These are phyloP conservation scores for Selaginella tamariscina DNA, from an alignment of 75 land plant genomes.

Conservation along the genomic window DNA sequence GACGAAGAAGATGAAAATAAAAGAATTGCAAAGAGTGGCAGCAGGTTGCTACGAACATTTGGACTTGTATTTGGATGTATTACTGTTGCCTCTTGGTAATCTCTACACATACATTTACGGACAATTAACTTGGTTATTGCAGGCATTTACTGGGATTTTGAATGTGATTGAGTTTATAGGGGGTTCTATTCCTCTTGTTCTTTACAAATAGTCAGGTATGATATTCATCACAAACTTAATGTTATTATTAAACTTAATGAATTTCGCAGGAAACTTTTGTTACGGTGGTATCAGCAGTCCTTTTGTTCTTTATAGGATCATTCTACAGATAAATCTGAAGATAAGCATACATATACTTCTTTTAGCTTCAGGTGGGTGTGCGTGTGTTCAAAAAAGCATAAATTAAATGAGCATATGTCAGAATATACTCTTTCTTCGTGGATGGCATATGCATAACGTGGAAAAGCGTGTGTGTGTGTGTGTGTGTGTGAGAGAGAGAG, in stretches of 20 bases:
- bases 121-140: conserved; percentile 12
- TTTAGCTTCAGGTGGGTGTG: no score
- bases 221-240: neutral
- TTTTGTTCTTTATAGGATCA: neutral
- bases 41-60: conserved; percentile 71
- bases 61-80: conserved; percentile 74
- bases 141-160: conserved; percentile 71
- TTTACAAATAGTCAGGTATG: conserved; percentile 31
- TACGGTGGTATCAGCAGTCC: neutral
- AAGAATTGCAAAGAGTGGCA: conserved; percentile 45
- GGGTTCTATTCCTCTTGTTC: conserved; percentile 40
- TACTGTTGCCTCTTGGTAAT: conserved; percentile 64
- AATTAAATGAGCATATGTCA: no score
- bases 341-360: no score
- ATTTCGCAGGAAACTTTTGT: neutral
- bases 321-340: neutral
- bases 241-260: neutral
- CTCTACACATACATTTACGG: neutral
- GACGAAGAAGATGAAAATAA: conserved; percentile 63
- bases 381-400: no score
- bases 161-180: conserved; percentile 55
- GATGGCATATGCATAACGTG: no score
- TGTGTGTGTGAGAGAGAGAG: no score
- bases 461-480: no score
- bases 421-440: no score